A percentile compares a stretch with the other conserved stretches of the same genome.
Evolutionary conservation across 768 basidiomycete species (phyloP).

Genomic region (Boletus pseudopeckii): DNA sequence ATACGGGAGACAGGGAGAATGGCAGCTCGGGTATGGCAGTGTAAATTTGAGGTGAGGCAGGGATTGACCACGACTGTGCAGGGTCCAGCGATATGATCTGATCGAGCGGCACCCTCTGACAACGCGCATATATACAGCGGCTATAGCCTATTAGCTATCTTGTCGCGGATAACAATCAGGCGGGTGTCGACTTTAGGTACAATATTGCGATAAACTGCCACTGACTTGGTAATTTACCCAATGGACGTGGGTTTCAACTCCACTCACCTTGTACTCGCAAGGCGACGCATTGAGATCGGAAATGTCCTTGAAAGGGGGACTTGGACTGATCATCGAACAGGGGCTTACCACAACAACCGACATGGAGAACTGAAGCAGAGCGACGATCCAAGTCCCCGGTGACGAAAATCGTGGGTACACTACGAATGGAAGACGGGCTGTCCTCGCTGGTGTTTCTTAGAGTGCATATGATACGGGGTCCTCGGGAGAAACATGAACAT

Average conservation of each 20-base stretch:
- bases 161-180: not conserved
- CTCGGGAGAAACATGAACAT: not conserved
- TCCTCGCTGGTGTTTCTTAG: not conserved
- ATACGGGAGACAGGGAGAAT: not conserved
- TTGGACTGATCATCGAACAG: not conserved
- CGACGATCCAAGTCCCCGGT: not conserved
- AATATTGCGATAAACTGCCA: not conserved
- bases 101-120: conserved; percentile 16
- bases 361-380: not conserved
- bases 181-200: conserved; percentile 8
- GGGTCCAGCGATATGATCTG: conserved; percentile 19
- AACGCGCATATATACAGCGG: conserved; percentile 5
- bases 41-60: conserved; percentile 3
- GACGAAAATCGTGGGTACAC: not conserved
- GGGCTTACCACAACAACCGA: not conserved
- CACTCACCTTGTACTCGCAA: not conserved
- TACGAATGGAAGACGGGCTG: not conserved
- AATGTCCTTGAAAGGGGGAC: not conserved
- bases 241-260: not conserved
- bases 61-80: conserved; percentile 10
- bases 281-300: not conserved
- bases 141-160: conserved; percentile 7
- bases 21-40: conserved; percentile 2
- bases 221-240: conserved; percentile 1
- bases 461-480: not conserved